A percentile compares a stretch with the other conserved stretches of the same genome.
Conservation (phyloP, 2,329 filamentous ascomycete species). For the Ophiostoma angusticollis region DNA sequence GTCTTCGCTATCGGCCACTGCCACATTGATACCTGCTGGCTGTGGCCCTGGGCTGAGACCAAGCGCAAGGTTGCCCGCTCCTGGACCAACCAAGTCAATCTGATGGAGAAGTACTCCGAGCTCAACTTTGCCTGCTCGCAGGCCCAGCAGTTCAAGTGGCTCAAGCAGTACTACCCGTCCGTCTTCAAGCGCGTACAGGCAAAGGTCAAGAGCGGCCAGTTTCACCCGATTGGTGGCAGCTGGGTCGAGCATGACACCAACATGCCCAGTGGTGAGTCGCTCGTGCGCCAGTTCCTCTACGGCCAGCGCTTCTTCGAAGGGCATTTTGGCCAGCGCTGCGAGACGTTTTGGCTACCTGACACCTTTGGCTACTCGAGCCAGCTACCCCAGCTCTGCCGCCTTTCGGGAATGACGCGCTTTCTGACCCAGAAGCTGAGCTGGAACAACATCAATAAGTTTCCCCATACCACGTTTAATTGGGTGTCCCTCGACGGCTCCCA, state of each 20-base stretch:
- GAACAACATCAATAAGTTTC: constrained; percentile 99
- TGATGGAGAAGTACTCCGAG: constrained; percentile 92
- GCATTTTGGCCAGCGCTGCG: constrained; percentile 76
- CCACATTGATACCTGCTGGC: constrained; percentile 96
- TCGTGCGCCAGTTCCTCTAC: constrained; percentile 88
- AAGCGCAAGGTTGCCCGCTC: constrained; percentile 92
- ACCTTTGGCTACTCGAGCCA: constrained; percentile 97
- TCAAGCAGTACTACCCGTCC: constrained; percentile 77
- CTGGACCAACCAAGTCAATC: constrained; percentile 91
- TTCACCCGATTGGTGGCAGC: constrained; percentile 91
- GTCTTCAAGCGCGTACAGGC: constrained; percentile 82
- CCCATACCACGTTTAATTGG: constrained; percentile 98
- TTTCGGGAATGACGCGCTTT: constrained; percentile 94
- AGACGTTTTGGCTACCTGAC: constrained; percentile 95
- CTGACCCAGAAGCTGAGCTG: constrained; percentile 98
- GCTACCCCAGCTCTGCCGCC: constrained; percentile 80
- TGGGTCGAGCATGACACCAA: constrained; percentile 99
- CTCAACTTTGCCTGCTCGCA: constrained; percentile 86
- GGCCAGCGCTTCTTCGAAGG: constrained; percentile 92
- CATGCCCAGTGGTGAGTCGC: constrained; percentile 85
- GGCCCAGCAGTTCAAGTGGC: constrained; percentile 96
- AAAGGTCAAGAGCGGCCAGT: constrained; percentile 80
- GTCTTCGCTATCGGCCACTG: constrained; percentile 90
- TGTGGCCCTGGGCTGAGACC: constrained; percentile 97
- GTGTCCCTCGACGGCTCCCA: constrained; percentile 90